Evolutionary conservation across 352 stramenopile species (phyloP).

Genomic region (Phytophthora citrophthora): DNA sequence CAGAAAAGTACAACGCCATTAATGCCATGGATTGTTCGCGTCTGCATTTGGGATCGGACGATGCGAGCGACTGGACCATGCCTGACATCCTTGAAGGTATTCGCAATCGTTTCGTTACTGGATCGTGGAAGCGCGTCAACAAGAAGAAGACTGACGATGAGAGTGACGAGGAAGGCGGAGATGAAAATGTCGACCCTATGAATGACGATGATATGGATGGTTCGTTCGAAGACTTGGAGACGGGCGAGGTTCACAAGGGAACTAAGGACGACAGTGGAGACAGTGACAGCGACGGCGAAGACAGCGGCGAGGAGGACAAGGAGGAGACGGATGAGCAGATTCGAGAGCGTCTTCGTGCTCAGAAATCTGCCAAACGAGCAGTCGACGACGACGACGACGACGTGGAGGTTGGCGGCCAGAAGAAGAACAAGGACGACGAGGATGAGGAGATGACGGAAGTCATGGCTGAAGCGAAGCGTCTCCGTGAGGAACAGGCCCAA

Average conservation of each 20-base stretch:
- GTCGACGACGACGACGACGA: constrained; percentile 72
- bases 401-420: constrained; percentile 33
- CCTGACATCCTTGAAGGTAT: constrained; percentile 79
- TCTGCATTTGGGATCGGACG: constrained; percentile 71
- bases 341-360: constrained; percentile 83
- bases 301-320: constrained; percentile 39
- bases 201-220: constrained; percentile 93
- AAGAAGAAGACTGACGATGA: constrained; percentile 51
- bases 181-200: constrained; percentile 49
- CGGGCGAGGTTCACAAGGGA: constrained; percentile 78
- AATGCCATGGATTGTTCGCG: constrained; percentile 85
- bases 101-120: constrained; percentile 96
- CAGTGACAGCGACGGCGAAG: constrained; percentile 38
- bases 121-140: constrained; percentile 91
- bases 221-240: constrained; percentile 99
- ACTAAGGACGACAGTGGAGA: constrained; percentile 34
- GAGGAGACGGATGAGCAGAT: constrained; percentile 86
- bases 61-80: constrained; percentile 82
- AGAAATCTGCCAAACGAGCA: constrained; percentile 93
- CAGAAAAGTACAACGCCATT: constrained; percentile 65
- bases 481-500: constrained; percentile 81
- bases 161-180: constrained; percentile 48
- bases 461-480: constrained; percentile 82
- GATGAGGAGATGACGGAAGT: constrained; percentile 90
- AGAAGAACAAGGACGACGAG: constrained; percentile 60